These are phyloP conservation scores for Xylariaceae sp. DNA, from an alignment of 2,329 filamentous ascomycete genomes.

Conservation along the genomic window DNA sequence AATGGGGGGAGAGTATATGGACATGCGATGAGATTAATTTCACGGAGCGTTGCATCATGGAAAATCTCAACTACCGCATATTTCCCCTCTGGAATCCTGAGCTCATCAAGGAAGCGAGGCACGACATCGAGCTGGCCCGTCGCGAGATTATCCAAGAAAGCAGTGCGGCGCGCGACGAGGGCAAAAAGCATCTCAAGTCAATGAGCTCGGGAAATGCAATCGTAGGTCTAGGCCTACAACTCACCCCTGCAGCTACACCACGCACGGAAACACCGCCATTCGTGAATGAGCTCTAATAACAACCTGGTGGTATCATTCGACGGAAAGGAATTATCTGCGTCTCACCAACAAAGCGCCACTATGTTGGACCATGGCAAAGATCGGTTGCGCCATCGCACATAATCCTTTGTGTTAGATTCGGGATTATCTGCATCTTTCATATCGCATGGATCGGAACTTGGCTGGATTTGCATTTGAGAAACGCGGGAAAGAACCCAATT, in stretches of 20 bases:
- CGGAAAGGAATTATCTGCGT: no score
- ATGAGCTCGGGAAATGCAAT: conserved; percentile 40
- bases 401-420: no score
- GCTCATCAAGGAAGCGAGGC: conserved; percentile 57
- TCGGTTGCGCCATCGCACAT: no score
- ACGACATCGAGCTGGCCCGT: conserved; percentile 62
- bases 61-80: conserved; percentile 62
- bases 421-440: no score
- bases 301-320: no score
- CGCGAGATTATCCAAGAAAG: conserved; percentile 31
- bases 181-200: conserved; percentile 35
- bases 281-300: conserved; percentile 7
- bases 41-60: conserved; percentile 63
- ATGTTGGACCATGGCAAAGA: no score
- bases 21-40: conserved; percentile 60
- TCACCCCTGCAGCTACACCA: conserved; percentile 43
- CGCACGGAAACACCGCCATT: conserved; percentile 17
- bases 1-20: conserved; percentile 57
- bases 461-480: no score
- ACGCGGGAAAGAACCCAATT: no score
- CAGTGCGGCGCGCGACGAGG: conserved; percentile 9
- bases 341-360: no score
- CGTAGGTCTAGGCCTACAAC: conserved; percentile 38
- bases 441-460: no score
- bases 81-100: conserved; percentile 57